Evolutionary conservation across 73 alveolate species (phyloP), one percentile per base, ranked within the genome.

Genomic region (Symbiodinium pilosum): DNA sequence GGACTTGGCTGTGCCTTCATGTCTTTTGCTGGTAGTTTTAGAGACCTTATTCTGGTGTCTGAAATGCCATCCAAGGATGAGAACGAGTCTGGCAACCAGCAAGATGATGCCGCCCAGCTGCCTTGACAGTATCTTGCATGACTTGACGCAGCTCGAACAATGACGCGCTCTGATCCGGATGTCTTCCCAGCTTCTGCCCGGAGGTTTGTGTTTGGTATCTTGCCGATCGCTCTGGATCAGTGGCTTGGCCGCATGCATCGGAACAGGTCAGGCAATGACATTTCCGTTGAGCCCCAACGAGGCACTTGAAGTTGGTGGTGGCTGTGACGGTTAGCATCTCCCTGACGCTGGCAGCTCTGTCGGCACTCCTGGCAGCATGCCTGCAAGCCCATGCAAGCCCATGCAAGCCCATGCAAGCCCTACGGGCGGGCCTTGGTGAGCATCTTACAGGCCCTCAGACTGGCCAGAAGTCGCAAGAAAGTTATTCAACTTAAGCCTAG

Each of bases 21-120:
- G 59, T 14, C 59, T n/a, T n/a, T n/a, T n/a, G n/a, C n/a, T n/a
- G n/a, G n/a, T n/a, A n/a, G n/a, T n/a, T n/a, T n/a, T n/a, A n/a
- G n/a, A n/a, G n/a, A n/a, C n/a, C n/a, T n/a, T n/a, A n/a, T n/a
- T n/a, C n/a, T n/a, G n/a, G n/a, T n/a, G n/a, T n/a, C n/a, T n/a
- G n/a, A n/a, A n/a, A n/a, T n/a, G 6, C 59, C 14, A 32, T 8
- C 34, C 47, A 5, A 89, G 96, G 96, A 89, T 85, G 43, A 26
- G 96, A 40, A 89, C 96, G 51, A 89, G 96, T 52, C 38, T 89
- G 73, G 96, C 96, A 40, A 89, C 96, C 34, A 32, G 87, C 39
- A 89, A 89, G 77, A 89, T 89, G 96, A 64, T 89, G 96, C 75
- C 39, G 42, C 87, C 38, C 24, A 5, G 32, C 40, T 21, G 54